These are phyloP conservation scores for Panicum miliaceum DNA, from an alignment of 176 grass and related monocot species.

Conservation along the genomic window DNA sequence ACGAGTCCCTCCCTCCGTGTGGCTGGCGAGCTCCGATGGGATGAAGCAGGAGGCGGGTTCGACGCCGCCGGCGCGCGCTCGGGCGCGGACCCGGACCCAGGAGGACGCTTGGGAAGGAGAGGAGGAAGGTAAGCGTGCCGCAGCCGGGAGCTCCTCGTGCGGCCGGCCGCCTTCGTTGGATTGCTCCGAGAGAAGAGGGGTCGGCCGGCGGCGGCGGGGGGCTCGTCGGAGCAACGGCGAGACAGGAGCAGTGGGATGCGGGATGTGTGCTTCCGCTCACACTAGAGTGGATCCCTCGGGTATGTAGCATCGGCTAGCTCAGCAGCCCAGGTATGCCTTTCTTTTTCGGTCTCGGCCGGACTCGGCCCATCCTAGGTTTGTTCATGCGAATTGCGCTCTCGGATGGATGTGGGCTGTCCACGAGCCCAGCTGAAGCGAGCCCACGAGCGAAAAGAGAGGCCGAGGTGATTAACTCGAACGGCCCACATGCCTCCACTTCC, in stretches of 20 bases:
- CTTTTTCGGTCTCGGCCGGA: too few species aligned
- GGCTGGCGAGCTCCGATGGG: not conserved
- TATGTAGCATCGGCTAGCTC: too few species aligned
- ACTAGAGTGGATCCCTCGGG: too few species aligned
- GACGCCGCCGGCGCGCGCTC: not conserved
- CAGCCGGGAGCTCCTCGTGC: not conserved
- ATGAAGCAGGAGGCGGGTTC: not conserved
- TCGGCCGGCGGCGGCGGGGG: not conserved
- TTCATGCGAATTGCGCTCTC: too few species aligned
- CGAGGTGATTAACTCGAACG: too few species aligned
- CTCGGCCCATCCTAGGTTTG: too few species aligned
- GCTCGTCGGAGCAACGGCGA: conserved; percentile 9
- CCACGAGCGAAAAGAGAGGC: too few species aligned
- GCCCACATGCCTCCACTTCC: too few species aligned
- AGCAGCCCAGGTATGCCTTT: too few species aligned
- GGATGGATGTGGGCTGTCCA: too few species aligned
- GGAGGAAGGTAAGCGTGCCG: not conserved
- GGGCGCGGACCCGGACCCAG: not conserved
- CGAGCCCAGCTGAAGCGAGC: too few species aligned
- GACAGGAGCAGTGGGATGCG: not conserved
- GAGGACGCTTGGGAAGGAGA: not conserved
- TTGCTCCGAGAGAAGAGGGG: not conserved
- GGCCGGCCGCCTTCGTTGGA: not conserved
- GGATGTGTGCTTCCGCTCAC: not conserved
- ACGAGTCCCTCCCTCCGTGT: not conserved